Base-by-base conservation (phyloP, 495 filamentous ascomycete genomes). In the Cercophora newfieldiana region DNA sequence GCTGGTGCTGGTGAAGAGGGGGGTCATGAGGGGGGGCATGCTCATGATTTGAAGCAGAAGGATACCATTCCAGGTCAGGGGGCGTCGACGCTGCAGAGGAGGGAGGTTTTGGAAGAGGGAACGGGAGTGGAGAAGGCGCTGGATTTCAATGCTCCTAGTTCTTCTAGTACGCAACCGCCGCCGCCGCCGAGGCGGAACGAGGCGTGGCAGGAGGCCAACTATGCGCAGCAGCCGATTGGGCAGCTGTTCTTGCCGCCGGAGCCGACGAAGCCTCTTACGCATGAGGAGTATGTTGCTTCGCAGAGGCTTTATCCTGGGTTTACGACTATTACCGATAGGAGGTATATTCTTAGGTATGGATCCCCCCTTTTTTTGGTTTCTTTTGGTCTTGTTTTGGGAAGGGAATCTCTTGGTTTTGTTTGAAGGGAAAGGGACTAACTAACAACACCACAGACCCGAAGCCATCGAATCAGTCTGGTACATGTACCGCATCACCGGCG, bases 391-490 rank as follows among this genome's bases (percentile, higher is more conserved):
- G 37, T 47, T 7, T 47, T 18, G 51, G n/a, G n/a, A n/a, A n/a
- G n/a, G n/a, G n/a, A n/a, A n/a, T n/a, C n/a, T n/a, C n/a, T n/a
- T n/a, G n/a, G n/a, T n/a, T n/a, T n/a, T n/a, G n/a, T n/a, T n/a
- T n/a, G n/a, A n/a, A n/a, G n/a, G n/a, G 58, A 18, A 66, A n/a
- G 58, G 63, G 21, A 69, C n/a, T n/a, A 22, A 57, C 28, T 57
- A n/a, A n/a, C 30, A 65, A 69, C 16, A n/a, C 28, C 30, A 22
- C 63, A 93, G 92, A 53, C 93, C 93, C 51, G 93, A 97, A 81
- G 93, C 93, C 2, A 96, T 97, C 68, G 93, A 97, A 75, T 96
- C 91, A 1, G 92, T 97, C 16, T 97, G 92, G 84, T 93, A 96
- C 81, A 92, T 97, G 90, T 96, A 91, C 81, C 91, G 93, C 71